Evolutionary conservation across 768 basidiomycete species (phyloP).

Genomic region (Tylopilus vinaceipallidus): DNA sequence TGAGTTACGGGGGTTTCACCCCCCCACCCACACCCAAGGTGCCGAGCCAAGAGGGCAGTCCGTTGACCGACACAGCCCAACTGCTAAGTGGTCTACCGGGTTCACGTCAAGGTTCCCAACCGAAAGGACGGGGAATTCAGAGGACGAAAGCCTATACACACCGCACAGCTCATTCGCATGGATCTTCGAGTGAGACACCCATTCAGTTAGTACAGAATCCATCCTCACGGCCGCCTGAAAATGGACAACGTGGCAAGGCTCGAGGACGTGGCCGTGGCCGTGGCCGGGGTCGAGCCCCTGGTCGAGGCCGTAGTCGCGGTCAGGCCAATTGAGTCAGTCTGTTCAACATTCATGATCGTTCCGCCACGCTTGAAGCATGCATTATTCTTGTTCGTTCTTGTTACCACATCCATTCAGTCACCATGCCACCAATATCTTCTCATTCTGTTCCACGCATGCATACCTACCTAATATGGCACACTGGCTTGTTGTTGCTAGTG

Average conservation of each 20-base stretch:
- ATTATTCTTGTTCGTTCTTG: slow-evolving; percentile 18
- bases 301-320: slow-evolving; percentile 39
- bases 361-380: slow-evolving; percentile 16
- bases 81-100: slow-evolving; percentile 8
- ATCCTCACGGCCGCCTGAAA: slow-evolving; percentile 9
- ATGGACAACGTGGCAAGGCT: slow-evolving; percentile 37
- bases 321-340: slow-evolving; percentile 26
- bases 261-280: slow-evolving; percentile 41
- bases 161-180: not conserved
- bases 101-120: slow-evolving; percentile 4
- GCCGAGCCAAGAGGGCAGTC: slow-evolving; percentile 6
- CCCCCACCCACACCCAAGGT: slow-evolving; percentile 39
- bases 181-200: slow-evolving; percentile 1
- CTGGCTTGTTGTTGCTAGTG: slow-evolving; percentile 11
- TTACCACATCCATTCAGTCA: slow-evolving; percentile 20
- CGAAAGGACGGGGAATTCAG: slow-evolving; percentile 10
- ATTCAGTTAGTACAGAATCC: slow-evolving; percentile 7
- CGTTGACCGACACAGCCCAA: slow-evolving; percentile 13
- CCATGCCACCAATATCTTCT: slow-evolving; percentile 17
- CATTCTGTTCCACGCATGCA: slow-evolving; percentile 24
- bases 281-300: slow-evolving; percentile 38
- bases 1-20: slow-evolving; percentile 49
- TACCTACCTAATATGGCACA: slow-evolving; percentile 19
- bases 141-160: not conserved
- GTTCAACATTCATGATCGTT: slow-evolving; percentile 1